Base-by-base conservation (phyloP, 306 rosid species). In the Dryas drummondii region DNA sequence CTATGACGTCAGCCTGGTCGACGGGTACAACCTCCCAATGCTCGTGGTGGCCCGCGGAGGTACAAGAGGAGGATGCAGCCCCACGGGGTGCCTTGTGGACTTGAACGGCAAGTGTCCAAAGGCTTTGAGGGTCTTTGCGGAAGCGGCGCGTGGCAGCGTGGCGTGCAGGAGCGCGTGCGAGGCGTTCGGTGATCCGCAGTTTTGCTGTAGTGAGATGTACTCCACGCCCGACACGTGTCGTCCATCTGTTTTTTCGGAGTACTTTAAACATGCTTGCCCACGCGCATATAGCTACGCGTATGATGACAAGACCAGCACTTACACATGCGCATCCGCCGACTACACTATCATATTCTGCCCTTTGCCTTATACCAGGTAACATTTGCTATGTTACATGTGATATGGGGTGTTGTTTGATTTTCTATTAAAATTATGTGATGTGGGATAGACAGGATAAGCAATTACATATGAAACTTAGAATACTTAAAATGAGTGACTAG, bases 131-230 rank as follows among this genome's bases (percentile, higher is more conserved):
- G 86, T 94, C 59, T 2, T 8, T 84, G 89, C 73, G 83, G 3
- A 8, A 71, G 76, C 32, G 83, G 79, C 37, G 40, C 55, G 76
- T 1, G 55, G 87, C 60, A 72, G 78, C 53, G 89, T 93, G 65
- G 98, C 98, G 22, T 94, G 98, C 41, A 82, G 90, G 74, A 94
- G 98, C 89, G 98, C 98, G 89, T 94, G 98, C 26, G 98, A 94
- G 73, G 94, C 98, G 12, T 90, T 94, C 27, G 96, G 91, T 0
- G 96, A 88, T 27, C 96, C 97, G 17, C 88, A 83, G 74, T 91
- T 79, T 70, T 94, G 98, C 47, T 94, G 98, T 17, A 94, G 96
- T 7, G 97, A 78, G 72, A 94, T 85, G 69, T 91, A 84, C 77
- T 52, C 87, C 0, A 94, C 98, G 68, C 98, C 98, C 5, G 96